Evolutionary conservation across 139 green algal species (phyloP).

Genomic region (Diplosphaera chodatii): DNA sequence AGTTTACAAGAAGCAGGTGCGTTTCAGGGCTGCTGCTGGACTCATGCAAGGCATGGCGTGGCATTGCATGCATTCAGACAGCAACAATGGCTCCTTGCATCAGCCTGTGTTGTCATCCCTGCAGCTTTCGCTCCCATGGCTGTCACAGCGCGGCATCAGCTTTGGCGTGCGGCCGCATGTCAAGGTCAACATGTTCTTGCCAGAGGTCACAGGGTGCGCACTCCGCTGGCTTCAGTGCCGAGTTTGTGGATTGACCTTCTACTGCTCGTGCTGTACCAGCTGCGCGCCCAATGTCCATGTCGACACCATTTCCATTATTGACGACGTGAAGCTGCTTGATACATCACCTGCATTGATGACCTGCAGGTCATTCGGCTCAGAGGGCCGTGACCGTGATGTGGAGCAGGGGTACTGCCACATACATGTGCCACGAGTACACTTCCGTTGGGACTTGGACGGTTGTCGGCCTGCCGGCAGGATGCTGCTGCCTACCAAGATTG

Average conservation of each 20-base stretch:
- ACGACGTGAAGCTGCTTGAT: too few species aligned
- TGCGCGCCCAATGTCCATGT: too few species aligned
- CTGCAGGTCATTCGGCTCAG: neutral
- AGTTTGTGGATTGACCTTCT: too few species aligned
- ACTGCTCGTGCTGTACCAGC: too few species aligned
- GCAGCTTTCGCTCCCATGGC: too few species aligned
- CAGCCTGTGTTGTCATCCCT: too few species aligned
- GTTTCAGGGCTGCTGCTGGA: neutral
- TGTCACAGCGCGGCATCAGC: neutral
- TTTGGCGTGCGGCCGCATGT: neutral
- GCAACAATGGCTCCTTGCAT: too few species aligned
- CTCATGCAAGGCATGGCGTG: too few species aligned
- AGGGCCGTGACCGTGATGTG: neutral
- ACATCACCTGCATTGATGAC: neutral
- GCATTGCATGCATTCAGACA: too few species aligned
- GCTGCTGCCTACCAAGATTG: neutral
- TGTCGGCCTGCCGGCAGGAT: neutral
- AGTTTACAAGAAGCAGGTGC: neutral
- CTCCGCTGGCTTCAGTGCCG: too few species aligned
- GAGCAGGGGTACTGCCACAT: neutral
- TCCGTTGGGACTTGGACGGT: neutral
- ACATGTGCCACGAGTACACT: neutral
- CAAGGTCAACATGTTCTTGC: neutral
- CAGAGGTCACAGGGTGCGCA: neutral
- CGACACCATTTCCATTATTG: too few species aligned